Evolutionary conservation across 495 filamentous ascomycete species (phyloP), one percentile per base, ranked within the genome.

Genomic region (Penicillium daleae): DNA sequence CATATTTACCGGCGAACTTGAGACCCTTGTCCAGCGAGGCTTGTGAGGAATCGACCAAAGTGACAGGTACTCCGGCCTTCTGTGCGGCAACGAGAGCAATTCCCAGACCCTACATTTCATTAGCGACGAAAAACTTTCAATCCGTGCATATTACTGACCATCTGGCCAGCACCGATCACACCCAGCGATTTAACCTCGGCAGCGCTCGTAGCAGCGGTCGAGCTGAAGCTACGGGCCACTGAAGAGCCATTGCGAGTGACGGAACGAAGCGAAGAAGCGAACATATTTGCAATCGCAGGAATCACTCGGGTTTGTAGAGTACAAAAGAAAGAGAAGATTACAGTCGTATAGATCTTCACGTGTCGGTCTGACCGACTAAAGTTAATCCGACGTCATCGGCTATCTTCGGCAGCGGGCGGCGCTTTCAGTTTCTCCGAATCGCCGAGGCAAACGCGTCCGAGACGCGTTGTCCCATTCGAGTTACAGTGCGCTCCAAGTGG

Each of bases 121-220:
- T 65, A 70, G 65, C 61, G 24, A 60, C 62, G 59, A 27, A 39
- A 57, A 60, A 42, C 49, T 12, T n/a, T 17, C 56, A 37, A 24
- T 44, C 17, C 10, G 19, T 61, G 27, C 27, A 21, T 17, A 4
- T 17, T 19, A 73, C 76, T 74, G 80, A 95, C 92, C 92, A 98
- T 98, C 74, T 98, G 96, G 19, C 96, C 96, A 51, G 94, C 95
- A 61, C 96, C 96, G 67, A 99, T 80, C 32, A 99, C 96, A 60
- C 95, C 95, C 21, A 99, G 79, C 57, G 86, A 89, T 79, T 93
- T 96, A 49, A 98, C 90, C 77, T 93, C 88, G 67, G 87, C 85
- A 67, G 87, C 87, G 64, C 78, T 74, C 49, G 80, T 65, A 44
- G 70, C 69, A 35, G 72, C 64, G n/a, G 78, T 77, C 35, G 74